These are phyloP conservation scores for Penicillium verrucosum DNA, from an alignment of 2,329 filamentous ascomycete species.

Conservation along the genomic window DNA sequence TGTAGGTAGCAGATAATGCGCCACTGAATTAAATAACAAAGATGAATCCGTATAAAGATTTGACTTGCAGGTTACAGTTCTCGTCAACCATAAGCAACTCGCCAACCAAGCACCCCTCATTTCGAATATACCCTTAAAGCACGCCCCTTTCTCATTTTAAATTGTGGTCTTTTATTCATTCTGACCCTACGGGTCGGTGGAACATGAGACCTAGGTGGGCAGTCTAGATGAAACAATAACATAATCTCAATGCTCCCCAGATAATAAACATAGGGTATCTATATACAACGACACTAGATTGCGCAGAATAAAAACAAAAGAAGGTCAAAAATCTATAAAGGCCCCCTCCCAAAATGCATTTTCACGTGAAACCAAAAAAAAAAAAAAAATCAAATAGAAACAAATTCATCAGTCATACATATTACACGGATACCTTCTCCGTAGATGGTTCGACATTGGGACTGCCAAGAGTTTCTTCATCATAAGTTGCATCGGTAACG, in stretches of 20 bases:
- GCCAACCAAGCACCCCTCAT: too few relatives aligned
- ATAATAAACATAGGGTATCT: slow-evolving; percentile 21
- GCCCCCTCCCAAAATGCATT: neutral
- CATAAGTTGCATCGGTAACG: neutral
- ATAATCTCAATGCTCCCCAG: neutral
- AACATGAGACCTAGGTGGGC: neutral
- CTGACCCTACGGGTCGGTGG: too few relatives aligned
- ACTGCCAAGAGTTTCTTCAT: neutral
- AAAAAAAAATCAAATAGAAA: neutral
- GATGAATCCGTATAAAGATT: too few relatives aligned
- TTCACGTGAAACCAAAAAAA: slow-evolving; percentile 8
- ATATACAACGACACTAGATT: slow-evolving; percentile 14
- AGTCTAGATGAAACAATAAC: neutral
- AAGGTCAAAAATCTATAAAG: slow-evolving; percentile 3
- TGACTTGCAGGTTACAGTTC: too few relatives aligned
- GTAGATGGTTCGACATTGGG: neutral
- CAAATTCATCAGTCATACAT: slow-evolving; percentile 14
- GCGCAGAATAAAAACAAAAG: neutral
- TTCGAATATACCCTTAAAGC: too few relatives aligned
- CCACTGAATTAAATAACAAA: too few relatives aligned
- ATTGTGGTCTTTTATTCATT: too few relatives aligned
- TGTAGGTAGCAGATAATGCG: too few relatives aligned
- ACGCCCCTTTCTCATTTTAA: too few relatives aligned
- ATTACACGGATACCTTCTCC: slow-evolving; percentile 4
- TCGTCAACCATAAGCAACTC: too few relatives aligned